Conservation (phyloP, 371 early-diverging fungal species). For the Cokeromyces recurvatus region DNA sequence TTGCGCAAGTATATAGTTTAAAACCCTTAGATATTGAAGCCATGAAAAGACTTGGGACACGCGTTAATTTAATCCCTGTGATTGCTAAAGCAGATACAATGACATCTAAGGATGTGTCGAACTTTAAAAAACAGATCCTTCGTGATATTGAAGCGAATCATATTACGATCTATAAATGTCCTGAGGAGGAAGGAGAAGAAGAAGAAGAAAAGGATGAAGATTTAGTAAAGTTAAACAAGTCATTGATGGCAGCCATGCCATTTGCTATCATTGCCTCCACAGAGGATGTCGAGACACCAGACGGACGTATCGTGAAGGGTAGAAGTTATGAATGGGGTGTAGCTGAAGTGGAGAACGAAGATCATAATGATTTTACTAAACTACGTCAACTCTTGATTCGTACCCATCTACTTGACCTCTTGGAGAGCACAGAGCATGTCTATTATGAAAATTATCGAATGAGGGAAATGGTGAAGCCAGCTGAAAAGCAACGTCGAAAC, state of each 20-base stretch:
- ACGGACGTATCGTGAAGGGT: conserved; percentile 78
- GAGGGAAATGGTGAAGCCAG: conserved; percentile 76
- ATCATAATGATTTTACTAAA: conserved; percentile 93
- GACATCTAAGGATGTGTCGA: conserved; percentile 72
- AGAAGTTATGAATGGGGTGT: conserved; percentile 91
- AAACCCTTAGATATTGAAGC: conserved; percentile 90
- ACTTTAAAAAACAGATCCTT: conserved; percentile 74
- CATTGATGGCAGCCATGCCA: conserved; percentile 86
- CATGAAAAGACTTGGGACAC: conserved; percentile 79
- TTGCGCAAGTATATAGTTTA: too few species aligned
- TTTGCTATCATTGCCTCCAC: conserved; percentile 92
- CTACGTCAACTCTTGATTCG: conserved; percentile 89
- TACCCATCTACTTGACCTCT: conserved; percentile 92
- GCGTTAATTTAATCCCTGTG: conserved; percentile 88
- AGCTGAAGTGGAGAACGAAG: too few species aligned
- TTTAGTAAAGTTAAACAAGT: conserved; percentile 71
- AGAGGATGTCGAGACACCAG: conserved; percentile 70
- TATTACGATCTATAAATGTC: conserved; percentile 73
- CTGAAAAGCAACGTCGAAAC: conserved; percentile 75
- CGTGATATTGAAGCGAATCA: conserved; percentile 69
- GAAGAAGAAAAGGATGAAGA: too few species aligned
- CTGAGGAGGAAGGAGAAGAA: conserved; percentile 86
- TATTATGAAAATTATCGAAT: conserved; percentile 91
- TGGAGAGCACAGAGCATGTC: conserved; percentile 79
- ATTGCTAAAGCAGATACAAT: conserved; percentile 68